These are phyloP conservation scores for Pneumocystis carinii DNA, from an alignment of 1,139 yeast species.

Conservation along the genomic window DNA sequence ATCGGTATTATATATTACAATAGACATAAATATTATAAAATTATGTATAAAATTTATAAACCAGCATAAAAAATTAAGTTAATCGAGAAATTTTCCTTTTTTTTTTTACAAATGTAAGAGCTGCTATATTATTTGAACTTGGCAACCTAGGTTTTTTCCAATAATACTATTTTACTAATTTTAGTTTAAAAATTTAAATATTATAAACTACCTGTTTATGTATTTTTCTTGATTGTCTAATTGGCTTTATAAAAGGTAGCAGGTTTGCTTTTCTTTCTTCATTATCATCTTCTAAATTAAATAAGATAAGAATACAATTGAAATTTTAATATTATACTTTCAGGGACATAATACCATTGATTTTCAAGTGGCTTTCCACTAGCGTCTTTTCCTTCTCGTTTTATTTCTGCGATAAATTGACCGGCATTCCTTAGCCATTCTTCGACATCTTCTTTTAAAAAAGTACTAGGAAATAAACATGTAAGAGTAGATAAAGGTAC, in stretches of 20 bases:
- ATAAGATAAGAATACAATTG: not conserved
- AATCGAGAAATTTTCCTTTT: not conserved
- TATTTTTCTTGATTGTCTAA: not conserved
- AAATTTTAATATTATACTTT: not conserved
- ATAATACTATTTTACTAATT: not conserved
- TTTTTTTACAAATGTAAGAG: not conserved
- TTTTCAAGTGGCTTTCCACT: not conserved
- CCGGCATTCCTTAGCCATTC: not conserved
- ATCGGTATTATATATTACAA: not conserved
- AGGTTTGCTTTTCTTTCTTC: not conserved
- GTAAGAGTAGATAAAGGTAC: not conserved
- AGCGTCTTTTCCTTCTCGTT: conserved; percentile 2
- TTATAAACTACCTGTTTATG: not conserved
- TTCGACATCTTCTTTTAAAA: not conserved
- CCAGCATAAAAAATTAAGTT: not conserved
- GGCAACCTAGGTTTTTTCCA: not conserved
- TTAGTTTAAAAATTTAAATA: not conserved
- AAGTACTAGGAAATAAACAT: not conserved
- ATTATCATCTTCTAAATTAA: conserved; percentile 1
- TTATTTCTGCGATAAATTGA: not conserved
- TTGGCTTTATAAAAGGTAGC: not conserved
- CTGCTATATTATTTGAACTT: not conserved
- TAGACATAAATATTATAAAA: not conserved
- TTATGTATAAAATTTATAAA: not conserved
- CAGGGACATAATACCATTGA: not conserved